These are phyloP conservation scores for Pisolithus albus DNA, from an alignment of 768 basidiomycete genomes.

Conservation along the genomic window DNA sequence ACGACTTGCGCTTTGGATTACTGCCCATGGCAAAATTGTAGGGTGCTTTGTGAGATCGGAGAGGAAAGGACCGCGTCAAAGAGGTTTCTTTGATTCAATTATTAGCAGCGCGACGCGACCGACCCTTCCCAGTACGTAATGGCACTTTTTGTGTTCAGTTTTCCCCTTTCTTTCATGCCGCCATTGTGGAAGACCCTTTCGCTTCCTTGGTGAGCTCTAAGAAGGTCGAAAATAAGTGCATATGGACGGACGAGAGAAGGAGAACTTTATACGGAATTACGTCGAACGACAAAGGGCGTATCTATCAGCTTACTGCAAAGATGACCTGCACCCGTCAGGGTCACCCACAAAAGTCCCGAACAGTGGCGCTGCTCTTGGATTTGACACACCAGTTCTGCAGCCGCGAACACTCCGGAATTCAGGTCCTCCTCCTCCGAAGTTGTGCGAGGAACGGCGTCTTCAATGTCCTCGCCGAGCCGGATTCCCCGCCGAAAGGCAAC, in stretches of 20 bases:
- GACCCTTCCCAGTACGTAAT: neutral
- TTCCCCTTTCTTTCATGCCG: neutral
- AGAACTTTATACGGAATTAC: constrained; percentile 39
- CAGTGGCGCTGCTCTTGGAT: constrained; percentile 26
- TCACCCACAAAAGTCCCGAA: constrained; percentile 9
- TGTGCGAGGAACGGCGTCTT: too few species aligned
- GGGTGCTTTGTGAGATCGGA: neutral
- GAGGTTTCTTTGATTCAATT: too few species aligned
- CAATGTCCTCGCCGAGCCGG: neutral
- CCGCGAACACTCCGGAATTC: constrained; percentile 27
- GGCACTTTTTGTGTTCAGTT: too few species aligned
- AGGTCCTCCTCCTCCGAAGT: neutral
- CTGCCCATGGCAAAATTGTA: neutral
- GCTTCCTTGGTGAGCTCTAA: neutral
- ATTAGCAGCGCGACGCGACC: neutral
- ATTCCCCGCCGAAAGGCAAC: neutral
- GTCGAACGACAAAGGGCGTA: constrained; percentile 43
- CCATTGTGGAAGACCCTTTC: neutral
- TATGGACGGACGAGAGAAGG: constrained; percentile 32
- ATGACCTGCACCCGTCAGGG: neutral
- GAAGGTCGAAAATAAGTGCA: neutral
- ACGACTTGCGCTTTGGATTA: constrained; percentile 12
- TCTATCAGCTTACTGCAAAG: constrained; percentile 34
- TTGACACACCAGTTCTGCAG: constrained; percentile 52
- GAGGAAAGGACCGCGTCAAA: neutral